Percentiles rank a stretch among this genome's conserved stretches.
phyloP scores from a whole-genome alignment of 2,329 filamentous ascomycete genomes.

The Fusarium sp. region DNA sequence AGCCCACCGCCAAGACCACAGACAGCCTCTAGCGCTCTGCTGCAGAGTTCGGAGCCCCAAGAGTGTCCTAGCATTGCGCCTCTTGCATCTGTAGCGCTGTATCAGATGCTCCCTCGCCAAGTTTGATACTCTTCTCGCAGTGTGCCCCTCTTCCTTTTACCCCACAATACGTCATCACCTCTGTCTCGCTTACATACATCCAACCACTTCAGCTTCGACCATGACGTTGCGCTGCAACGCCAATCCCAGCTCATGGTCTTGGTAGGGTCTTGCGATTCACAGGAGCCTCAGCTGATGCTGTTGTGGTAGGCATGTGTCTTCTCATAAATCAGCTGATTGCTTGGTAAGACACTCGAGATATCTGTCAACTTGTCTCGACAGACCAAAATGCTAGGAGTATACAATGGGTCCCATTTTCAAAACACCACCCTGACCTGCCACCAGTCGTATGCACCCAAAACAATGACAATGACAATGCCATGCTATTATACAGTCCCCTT shows the following conservation, averaged over 20 bases:
- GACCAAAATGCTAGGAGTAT: constrained; percentile 23
- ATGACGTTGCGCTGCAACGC: constrained; percentile 16
- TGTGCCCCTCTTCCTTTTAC: constrained; percentile 26
- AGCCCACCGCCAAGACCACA: background rate
- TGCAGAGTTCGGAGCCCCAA: background rate
- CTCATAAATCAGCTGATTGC: background rate
- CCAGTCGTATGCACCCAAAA: constrained; percentile 29
- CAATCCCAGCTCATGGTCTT: background rate
- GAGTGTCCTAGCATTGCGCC: background rate
- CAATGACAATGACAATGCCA: constrained; percentile 31
- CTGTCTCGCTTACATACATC: background rate
- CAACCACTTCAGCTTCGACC: constrained; percentile 7
- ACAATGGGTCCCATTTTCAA: constrained; percentile 20
- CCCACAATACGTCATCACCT: constrained; percentile 43
- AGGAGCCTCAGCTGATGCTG: background rate
- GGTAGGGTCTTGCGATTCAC: background rate
- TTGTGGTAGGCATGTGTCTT: background rate
- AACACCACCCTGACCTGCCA: constrained; percentile 17
- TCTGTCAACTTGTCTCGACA: constrained; percentile 20
- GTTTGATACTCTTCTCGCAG: constrained; percentile 4
- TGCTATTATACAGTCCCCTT: constrained; percentile 39
- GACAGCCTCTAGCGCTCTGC: background rate
- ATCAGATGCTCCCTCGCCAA: background rate
- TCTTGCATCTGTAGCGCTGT: background rate
- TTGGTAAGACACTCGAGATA: constrained; percentile 11